Evolutionary conservation across 73 alveolate species (phyloP), one percentile per base, ranked within the genome.

Genomic region (Stentor coeruleus): DNA sequence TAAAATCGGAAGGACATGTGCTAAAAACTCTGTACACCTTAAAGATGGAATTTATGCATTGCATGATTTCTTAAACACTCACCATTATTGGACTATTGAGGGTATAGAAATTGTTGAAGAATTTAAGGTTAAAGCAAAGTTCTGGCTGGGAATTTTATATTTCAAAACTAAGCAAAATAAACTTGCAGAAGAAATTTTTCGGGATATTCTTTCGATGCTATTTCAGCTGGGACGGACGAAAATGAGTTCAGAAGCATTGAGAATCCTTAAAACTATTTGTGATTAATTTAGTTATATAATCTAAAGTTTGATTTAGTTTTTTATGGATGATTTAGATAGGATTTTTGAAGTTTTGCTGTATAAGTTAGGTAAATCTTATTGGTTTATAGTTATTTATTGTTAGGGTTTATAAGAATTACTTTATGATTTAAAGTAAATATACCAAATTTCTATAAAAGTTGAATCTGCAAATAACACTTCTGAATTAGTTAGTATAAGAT

Each of bases 31-130:
- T 33, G 14, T 20, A 26, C 14, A 11, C 36, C n/a, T 66, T 28
- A 26, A 20, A 15, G 79, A 66, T 26, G 79, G 42, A 15, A 40
- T 66, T 20, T 31, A 26, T 37, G 79, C 79, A 28, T 66, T 66
- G 39, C 79, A 66, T 20, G 79, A 66, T 66, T 66, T 66, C 33
- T 33, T 66, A 26, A 66, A 66, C 33, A 66, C 33, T 1, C 79
- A 66, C 41, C 79, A 66, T 66, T 66, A 66, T 66, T 66, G 79
- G 41, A 66, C 15, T 26, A 66, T 28, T 14, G 79, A 66, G 33
- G 79, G 79, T 26, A 66, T 66, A 28, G 79, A 66, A 33, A 31
- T 15, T 20, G 79, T 28, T 66, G 79, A 66, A 33, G 79, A 66
- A 28, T 20, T 26, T 20, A 66, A 31, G 39, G 79, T 66, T 31